Evolutionary conservation across 1,139 yeast genomes (phyloP).

Genomic region (Suhomyces choctaworum): DNA sequence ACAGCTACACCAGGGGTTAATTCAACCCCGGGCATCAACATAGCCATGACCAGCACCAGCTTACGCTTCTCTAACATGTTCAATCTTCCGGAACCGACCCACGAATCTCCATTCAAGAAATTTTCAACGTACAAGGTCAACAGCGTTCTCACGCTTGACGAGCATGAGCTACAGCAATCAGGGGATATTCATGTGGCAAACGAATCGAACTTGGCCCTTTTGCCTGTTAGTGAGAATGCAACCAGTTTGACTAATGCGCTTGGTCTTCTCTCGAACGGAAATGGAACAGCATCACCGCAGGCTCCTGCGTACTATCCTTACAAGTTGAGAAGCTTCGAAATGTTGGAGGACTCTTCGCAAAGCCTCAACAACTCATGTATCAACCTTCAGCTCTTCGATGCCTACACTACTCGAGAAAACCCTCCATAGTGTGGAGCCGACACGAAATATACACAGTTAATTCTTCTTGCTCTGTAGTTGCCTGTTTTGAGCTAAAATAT

Average conservation of each 20-base stretch:
- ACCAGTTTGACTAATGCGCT: slow-evolving; percentile 25
- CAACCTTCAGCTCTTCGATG: slow-evolving; percentile 73
- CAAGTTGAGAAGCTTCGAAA: slow-evolving; percentile 53
- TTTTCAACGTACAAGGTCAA: slow-evolving; percentile 24
- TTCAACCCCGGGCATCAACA: slow-evolving; percentile 2
- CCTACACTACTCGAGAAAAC: slow-evolving; percentile 67
- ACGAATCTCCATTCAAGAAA: slow-evolving; percentile 27
- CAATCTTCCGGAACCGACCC: slow-evolving; percentile 38
- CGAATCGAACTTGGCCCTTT: slow-evolving; percentile 26
- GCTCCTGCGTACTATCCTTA: slow-evolving; percentile 21
- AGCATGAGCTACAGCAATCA: slow-evolving; percentile 33
- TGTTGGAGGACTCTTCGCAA: slow-evolving; percentile 67
- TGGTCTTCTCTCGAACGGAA: slow-evolving; percentile 17
- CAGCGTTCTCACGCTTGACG: slow-evolving; percentile 35
- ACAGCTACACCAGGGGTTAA: slow-evolving; percentile 1
- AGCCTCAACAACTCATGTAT: slow-evolving; percentile 66
- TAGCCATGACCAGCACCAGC: slow-evolving; percentile 3
- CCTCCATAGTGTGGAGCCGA: too few species aligned
- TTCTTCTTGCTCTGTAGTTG: too few species aligned
- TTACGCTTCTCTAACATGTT: slow-evolving; percentile 24
- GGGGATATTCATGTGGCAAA: slow-evolving; percentile 40
- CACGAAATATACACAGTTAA: too few species aligned
- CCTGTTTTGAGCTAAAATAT: too few species aligned
- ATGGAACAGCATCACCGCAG: slow-evolving; percentile 2
- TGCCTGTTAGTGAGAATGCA: slow-evolving; percentile 19